Conservation (phyloP, 805 yeast species). For the Blastobotrys mokoenaii region DNA sequence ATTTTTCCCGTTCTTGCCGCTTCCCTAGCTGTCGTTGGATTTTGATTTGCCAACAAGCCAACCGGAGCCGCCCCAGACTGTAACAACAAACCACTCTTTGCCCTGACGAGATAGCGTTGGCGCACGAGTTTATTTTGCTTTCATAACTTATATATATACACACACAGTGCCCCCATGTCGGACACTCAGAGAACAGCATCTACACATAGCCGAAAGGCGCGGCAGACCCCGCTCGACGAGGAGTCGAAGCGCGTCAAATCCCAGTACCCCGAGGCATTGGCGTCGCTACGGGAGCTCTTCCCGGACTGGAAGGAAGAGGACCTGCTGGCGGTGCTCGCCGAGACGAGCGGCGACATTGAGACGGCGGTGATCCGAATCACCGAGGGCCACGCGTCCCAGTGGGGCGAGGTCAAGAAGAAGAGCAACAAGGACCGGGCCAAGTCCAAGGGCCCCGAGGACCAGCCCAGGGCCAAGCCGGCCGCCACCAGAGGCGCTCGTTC, state of each 20-base stretch:
- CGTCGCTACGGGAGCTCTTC: slow-evolving; percentile 71
- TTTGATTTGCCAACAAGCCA: neutral
- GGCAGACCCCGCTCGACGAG: slow-evolving; percentile 18
- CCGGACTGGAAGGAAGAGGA: slow-evolving; percentile 93
- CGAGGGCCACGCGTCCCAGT: slow-evolving; percentile 80
- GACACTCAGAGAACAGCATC: neutral
- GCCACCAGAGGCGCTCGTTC: slow-evolving; percentile 17
- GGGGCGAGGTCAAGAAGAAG: slow-evolving; percentile 82
- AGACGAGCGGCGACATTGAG: slow-evolving; percentile 64
- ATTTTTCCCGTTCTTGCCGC: neutral
- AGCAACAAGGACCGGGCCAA: slow-evolving; percentile 16
- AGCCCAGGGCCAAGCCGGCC: slow-evolving; percentile 1
- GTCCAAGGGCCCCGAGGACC: slow-evolving; percentile 17
- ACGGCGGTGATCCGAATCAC: slow-evolving; percentile 80
- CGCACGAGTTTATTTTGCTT: too few relatives aligned
- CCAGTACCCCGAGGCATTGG: slow-evolving; percentile 30
- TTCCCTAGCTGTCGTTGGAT: neutral
- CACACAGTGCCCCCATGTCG: neutral
- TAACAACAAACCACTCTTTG: too few relatives aligned
- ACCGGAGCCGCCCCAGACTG: neutral
- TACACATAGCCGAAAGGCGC: neutral
- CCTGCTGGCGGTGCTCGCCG: slow-evolving; percentile 63
- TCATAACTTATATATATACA: neutral
- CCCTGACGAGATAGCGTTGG: neutral
- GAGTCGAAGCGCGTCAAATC: slow-evolving; percentile 28